phyloP scores from a whole-genome alignment of 2,329 filamentous ascomycete genomes.

The Neospermospora avenae region DNA sequence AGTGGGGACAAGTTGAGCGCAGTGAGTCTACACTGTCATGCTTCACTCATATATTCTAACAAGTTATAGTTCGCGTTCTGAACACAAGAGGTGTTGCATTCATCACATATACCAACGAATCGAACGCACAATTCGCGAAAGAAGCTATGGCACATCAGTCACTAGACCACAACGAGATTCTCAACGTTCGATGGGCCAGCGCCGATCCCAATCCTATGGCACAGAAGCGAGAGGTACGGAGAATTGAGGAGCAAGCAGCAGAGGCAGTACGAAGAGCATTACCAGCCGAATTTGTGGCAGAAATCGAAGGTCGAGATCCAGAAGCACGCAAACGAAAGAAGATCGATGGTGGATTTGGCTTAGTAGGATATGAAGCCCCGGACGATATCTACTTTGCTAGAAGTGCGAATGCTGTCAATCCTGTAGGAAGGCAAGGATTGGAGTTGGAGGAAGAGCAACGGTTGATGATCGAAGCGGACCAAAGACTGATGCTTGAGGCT shows the following conservation, averaged over 20 bases:
- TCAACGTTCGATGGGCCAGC: conserved; percentile 97
- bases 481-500: conserved; percentile 40
- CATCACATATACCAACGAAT: conserved; percentile 89
- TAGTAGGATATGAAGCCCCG: conserved; percentile 76
- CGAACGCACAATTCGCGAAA: conserved; percentile 86
- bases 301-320: conserved; percentile 88
- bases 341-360: conserved; percentile 82
- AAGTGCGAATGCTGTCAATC: conserved; percentile 66
- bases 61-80: conserved; percentile 63
- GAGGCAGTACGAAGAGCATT: conserved; percentile 87
- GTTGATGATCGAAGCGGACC: conserved; percentile 49
- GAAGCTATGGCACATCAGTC: conserved; percentile 95
- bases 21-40: conserved; percentile 38
- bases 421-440: conserved; percentile 53
- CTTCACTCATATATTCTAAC: conserved; percentile 22
- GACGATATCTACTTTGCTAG: conserved; percentile 91
- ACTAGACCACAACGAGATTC: conserved; percentile 84
- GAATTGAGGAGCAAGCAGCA: conserved; percentile 93
- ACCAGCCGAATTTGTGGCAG: conserved; percentile 85
- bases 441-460: conserved; percentile 62
- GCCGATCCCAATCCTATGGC: conserved; percentile 94
- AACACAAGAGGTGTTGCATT: conserved; percentile 90
- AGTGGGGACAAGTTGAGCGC: conserved; percentile 93
- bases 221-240: conserved; percentile 82
- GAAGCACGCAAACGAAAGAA: conserved; percentile 85